Percentiles rank a stretch among this genome's conserved stretches.
phyloP scores from a whole-genome alignment of 495 filamentous ascomycete species.

The Neurospora cerealis region DNA sequence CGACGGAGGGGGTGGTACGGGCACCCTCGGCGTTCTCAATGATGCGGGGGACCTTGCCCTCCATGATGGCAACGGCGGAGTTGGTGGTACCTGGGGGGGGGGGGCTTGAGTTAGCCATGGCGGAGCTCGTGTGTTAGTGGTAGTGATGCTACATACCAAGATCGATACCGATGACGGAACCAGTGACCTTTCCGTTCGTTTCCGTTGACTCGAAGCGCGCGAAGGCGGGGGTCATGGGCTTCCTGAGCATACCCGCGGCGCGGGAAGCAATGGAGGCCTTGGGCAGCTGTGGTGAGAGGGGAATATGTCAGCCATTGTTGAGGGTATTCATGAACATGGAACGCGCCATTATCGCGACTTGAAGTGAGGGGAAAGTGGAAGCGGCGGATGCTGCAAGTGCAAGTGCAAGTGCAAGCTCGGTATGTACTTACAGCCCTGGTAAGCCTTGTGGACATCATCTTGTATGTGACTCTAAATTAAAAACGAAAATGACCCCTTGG shows the following conservation, averaged over 20 bases:
- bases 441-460: constrained; percentile 56
- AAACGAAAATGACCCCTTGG: constrained; percentile 15
- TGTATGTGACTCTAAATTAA: constrained; percentile 34
- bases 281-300: constrained; percentile 38
- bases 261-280: constrained; percentile 37
- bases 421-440: constrained; percentile 53
- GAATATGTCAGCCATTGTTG: background rate
- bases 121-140: background rate
- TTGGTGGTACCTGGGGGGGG: constrained; percentile 73
- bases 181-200: constrained; percentile 71
- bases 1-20: constrained; percentile 92
- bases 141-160: constrained; percentile 55
- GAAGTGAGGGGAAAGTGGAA: constrained; percentile 8
- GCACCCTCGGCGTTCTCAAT: constrained; percentile 91
- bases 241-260: constrained; percentile 48
- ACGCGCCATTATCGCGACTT: background rate
- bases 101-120: constrained; percentile 14
- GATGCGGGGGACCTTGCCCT: constrained; percentile 88
- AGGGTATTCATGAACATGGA: constrained; percentile 4
- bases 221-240: constrained; percentile 39
- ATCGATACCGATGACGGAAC: constrained; percentile 96
- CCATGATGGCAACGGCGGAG: constrained; percentile 95
- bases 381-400: background rate
- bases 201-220: constrained; percentile 65
- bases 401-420: constrained; percentile 3